A percentile compares a stretch with the other conserved stretches of the same genome.
phyloP scores from a whole-genome alignment of 148 eudicot species.

The Silene conica region DNA sequence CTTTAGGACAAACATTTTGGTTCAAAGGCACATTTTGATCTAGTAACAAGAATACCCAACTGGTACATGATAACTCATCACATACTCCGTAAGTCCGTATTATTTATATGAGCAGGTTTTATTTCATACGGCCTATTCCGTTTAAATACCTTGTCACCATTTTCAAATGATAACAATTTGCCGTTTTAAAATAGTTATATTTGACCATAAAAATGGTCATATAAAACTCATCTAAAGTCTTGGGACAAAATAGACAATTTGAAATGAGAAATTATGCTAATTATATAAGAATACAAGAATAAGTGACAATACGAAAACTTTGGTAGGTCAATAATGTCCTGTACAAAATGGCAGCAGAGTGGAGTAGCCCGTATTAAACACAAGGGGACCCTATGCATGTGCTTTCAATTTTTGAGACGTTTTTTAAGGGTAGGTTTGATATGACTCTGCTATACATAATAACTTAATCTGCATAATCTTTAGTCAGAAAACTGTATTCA shows the following conservation, averaged over 20 bases:
- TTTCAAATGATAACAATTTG: no score
- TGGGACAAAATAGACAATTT: no score
- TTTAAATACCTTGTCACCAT: no score
- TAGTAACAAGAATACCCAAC: background rate
- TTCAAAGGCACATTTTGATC: background rate
- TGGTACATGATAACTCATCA: background rate
- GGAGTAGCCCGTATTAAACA: background rate
- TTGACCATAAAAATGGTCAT: no score
- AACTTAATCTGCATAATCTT: background rate
- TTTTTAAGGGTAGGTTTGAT: constrained; percentile 1
- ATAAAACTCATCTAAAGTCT: no score
- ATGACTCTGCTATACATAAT: background rate
- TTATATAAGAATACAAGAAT: background rate
- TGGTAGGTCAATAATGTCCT: constrained; percentile 4
- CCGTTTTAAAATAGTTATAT: no score
- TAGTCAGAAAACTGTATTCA: background rate
- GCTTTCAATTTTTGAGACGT: background rate
- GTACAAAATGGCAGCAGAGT: background rate
- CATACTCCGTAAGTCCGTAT: no score
- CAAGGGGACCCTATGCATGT: constrained; percentile 12
- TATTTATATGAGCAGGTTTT: no score
- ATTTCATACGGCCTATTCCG: no score
- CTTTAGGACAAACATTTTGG: background rate
- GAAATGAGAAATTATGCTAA: no score
- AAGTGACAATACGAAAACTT: background rate